Base-by-base conservation (phyloP, 164 flowering plant species). In the Chimonanthus salicifolius region DNA sequence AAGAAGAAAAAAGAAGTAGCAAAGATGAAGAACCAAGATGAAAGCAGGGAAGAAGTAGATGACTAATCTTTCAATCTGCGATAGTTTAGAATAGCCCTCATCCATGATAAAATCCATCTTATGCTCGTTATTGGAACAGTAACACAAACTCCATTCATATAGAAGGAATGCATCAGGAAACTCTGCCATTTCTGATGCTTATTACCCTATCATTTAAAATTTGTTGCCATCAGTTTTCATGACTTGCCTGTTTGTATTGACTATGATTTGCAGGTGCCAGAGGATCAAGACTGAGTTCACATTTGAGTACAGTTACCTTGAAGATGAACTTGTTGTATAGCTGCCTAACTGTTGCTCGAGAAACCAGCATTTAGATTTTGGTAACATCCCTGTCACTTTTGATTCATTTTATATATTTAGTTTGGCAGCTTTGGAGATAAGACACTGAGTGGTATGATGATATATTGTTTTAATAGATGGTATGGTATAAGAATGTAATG, bases 251-350 rank as follows among this genome's bases (percentile, higher is more conserved):
- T 8, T 2, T 68, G 5, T 54, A 54, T 47, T 47, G 7, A n/a
- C 45, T 3, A 4, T 54, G 45, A 63, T 69, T 47, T 74, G 71
- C 87, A 96, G 99, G 99, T 90, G 97, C 84, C 99, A 96, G 76
- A 85, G 98, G 75, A 89, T 96, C 82, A 96, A 96, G 81, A 85
- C 86, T 0, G 98, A 92, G 68, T 96, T 96, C 84, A 89, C 89
- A 48, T 94, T 96, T 47, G 97, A 93, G 84, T 96, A 96, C 75
- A 88, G 86, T 80, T 90, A 81, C 73, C 95, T 96, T 67, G 98
- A 96, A 84, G 99, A 96, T 73, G 99, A 96, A 64, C 92, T 95
- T 11, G 80, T 86, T 16, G 84, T 86, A 45, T 92, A 87, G 83
- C 16, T 16, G 4, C 10, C 60, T 10, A 21, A 43, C 66, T 63